A percentile compares a stretch with the other conserved stretches of the same genome.
Evolutionary conservation across 495 filamentous ascomycete genomes (phyloP).

Genomic region (Annulohypoxylon bovei): DNA sequence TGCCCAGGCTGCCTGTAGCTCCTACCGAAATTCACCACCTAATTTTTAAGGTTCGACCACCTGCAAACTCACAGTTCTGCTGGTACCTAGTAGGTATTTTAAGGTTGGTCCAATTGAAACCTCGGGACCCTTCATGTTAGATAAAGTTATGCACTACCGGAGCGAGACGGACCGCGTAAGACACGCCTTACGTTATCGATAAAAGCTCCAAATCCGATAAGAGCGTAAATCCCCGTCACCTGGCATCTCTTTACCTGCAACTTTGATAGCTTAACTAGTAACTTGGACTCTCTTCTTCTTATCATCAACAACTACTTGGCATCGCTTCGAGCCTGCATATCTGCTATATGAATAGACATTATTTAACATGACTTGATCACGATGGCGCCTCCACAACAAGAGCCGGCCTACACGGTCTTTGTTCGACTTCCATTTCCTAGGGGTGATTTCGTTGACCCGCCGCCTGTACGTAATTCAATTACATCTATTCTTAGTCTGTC

Average conservation of each 20-base stretch:
- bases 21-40: background rate
- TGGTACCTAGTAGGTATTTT: too few species aligned
- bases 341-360: slow-evolving; percentile 21
- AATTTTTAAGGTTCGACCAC: background rate
- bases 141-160: slow-evolving; percentile 5
- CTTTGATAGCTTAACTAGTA: background rate
- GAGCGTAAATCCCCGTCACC: slow-evolving; percentile 6
- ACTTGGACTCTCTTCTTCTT: slow-evolving; percentile 8
- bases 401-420: slow-evolving; percentile 75
- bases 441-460: slow-evolving; percentile 89
- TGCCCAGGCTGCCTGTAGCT: background rate
- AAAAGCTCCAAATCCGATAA: slow-evolving; percentile 31
- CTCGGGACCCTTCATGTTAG: background rate
- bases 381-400: slow-evolving; percentile 43
- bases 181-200: slow-evolving; percentile 37
- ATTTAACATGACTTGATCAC: slow-evolving; percentile 37
- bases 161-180: slow-evolving; percentile 25
- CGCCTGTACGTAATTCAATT: slow-evolving; percentile 67
- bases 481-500: background rate
- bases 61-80: background rate
- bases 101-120: slow-evolving; percentile 1
- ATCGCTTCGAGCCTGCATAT: slow-evolving; percentile 14
- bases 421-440: slow-evolving; percentile 88
- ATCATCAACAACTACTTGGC: slow-evolving; percentile 33
- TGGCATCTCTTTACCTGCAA: background rate